phyloP scores from a whole-genome alignment of 139 green algal genomes.

The Nannochloris sp. region DNA sequence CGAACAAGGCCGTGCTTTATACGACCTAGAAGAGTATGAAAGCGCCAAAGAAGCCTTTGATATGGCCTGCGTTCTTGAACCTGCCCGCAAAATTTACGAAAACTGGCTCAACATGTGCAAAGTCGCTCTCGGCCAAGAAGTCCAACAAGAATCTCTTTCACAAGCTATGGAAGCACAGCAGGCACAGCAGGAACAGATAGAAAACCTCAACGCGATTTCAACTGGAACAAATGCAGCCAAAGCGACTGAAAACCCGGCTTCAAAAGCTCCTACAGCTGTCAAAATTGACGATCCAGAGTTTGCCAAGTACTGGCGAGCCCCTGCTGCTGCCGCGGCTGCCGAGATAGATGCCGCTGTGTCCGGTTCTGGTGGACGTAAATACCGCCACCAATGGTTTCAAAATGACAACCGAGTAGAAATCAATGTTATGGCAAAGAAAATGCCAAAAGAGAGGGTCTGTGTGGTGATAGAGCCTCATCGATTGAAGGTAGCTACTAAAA shows the following conservation, averaged over 20 bases:
- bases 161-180: neutral
- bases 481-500: constrained; percentile 1
- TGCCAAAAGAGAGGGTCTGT: constrained; percentile 44
- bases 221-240: constrained; percentile 3
- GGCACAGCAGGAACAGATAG: constrained; percentile 1
- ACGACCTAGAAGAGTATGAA: constrained; percentile 87
- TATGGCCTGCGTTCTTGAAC: constrained; percentile 39
- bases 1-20: constrained; percentile 30
- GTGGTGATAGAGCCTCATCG: constrained; percentile 8
- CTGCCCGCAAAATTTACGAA: constrained; percentile 61
- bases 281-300: constrained; percentile 26
- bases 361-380: constrained; percentile 3
- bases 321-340: neutral
- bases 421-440: constrained; percentile 73
- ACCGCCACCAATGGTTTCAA: constrained; percentile 82
- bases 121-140: constrained; percentile 8
- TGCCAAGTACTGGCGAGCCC: constrained; percentile 21
- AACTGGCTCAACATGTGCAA: constrained; percentile 23
- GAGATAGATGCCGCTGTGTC: neutral
- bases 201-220: neutral
- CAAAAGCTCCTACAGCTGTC: neutral
- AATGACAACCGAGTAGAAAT: constrained; percentile 48
- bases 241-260: neutral
- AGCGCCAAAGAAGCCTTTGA: constrained; percentile 68
- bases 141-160: neutral